Base-by-base conservation (phyloP, 345 rosid genomes). In the Linum lewisii region DNA sequence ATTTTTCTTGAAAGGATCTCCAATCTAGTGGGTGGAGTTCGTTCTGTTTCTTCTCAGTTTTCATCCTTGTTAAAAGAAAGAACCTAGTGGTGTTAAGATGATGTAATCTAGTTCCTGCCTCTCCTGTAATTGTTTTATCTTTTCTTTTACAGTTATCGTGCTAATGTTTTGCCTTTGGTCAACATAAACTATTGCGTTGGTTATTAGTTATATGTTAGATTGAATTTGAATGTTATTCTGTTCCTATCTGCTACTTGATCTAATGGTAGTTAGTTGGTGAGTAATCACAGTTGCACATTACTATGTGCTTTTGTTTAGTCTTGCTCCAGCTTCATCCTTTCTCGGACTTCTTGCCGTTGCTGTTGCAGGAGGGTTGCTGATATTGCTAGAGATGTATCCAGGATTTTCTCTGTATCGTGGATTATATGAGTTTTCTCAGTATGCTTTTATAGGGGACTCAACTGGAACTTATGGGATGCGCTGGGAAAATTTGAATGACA, bases 391-490 rank as follows among this genome's bases (percentile, higher is more conserved):
- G 81, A 37, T 92, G 45, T 92, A 73, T 76, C 98, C 98, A 21
- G 95, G 97, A 44, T 92, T 88, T 54, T 65, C 95, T 62, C 64
- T 92, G 21, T 86, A 60, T 54, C 97, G 97, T 45, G 97, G 98
- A n/a, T 58, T 92, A 61, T 92, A 88, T 14, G 95, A 92, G 73
- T 81, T 92, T 24, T 74, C 83, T 0, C 77, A 74, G 45, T 83
- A 78, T 64, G 62, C 97, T 47, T 70, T 80, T 24, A 54, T 5
- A 1, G 93, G 84, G 19, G 62, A 63, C 76, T 62, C 61, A 38
- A 73, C 70, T 69, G 89, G 86, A 29, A 86, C 69, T 6, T 50
- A 71, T 69, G 97, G 98, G 51, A 86, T 92, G 87, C 75, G 37
- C 37, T 88, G 97, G 98, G 25, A 67, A 50, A 55, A 86, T 76